Conservation (phyloP, 2,329 filamentous ascomycete genomes). For the Colletotrichum aenigma region DNA sequence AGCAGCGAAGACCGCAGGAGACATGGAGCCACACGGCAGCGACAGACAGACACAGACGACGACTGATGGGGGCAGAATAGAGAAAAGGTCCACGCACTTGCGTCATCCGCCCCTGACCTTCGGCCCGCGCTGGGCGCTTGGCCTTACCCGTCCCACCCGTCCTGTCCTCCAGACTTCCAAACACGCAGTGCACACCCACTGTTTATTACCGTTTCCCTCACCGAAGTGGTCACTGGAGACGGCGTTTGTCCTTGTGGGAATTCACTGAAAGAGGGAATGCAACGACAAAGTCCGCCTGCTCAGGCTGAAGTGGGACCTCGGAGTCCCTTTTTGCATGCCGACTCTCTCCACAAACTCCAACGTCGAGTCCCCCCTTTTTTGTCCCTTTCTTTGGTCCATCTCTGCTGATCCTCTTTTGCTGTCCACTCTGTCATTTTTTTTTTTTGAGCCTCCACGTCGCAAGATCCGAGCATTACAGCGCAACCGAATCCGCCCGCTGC, state of each 20-base stretch:
- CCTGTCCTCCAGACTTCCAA: not conserved
- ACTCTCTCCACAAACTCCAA: not conserved
- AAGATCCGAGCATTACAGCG: not conserved
- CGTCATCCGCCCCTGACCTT: constrained; percentile 14
- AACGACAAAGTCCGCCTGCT: not conserved
- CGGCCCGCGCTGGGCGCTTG: constrained; percentile 18
- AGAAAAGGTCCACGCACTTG: constrained; percentile 16
- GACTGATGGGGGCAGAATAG: not conserved
- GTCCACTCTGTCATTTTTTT: not conserved
- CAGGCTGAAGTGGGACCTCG: not conserved
- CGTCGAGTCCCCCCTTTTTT: not conserved
- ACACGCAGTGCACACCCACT: not conserved
- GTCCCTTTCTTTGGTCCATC: not conserved
- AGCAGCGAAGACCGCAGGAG: not conserved
- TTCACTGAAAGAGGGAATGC: not conserved
- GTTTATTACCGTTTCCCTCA: not conserved
- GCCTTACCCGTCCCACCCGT: constrained; percentile 9
- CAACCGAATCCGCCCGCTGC: not conserved
- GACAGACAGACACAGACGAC: not conserved
- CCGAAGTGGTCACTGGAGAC: not conserved
- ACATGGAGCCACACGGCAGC: not conserved
- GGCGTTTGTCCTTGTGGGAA: not conserved
- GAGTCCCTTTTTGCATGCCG: not conserved
- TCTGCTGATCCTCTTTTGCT: not conserved
- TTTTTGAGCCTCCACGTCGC: not conserved